A percentile compares a stretch with the other conserved stretches of the same genome.
phyloP scores from a whole-genome alignment of 306 rosid genomes.

The Astragalus membranaceus region DNA sequence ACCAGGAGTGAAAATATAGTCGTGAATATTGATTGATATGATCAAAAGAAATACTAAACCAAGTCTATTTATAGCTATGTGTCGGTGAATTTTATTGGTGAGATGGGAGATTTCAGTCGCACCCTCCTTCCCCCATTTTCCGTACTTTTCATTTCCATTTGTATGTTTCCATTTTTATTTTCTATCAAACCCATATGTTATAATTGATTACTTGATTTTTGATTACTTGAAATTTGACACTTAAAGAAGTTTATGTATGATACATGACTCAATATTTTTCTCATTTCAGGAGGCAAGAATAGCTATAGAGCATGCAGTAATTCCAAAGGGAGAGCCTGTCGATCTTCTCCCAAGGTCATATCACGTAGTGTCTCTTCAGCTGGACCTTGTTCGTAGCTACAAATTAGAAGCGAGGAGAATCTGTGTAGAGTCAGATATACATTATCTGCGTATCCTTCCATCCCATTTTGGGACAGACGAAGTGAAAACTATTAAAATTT shows the following conservation, averaged over 20 bases:
- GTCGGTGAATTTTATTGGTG: no score
- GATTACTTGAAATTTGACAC: background rate
- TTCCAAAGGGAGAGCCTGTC: slow-evolving; percentile 68
- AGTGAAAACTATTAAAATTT: slow-evolving; percentile 6
- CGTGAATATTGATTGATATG: background rate
- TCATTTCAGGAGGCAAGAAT: slow-evolving; percentile 78
- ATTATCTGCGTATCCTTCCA: slow-evolving; percentile 66
- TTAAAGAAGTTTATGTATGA: background rate
- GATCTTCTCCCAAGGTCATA: slow-evolving; percentile 79
- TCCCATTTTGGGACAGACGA: slow-evolving; percentile 24
- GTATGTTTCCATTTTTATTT: background rate
- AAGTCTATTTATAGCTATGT: no score
- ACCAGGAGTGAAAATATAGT: background rate
- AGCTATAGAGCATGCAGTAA: slow-evolving; percentile 74
- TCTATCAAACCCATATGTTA: background rate
- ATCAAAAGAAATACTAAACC: background rate
- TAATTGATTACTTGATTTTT: slow-evolving; percentile 1
- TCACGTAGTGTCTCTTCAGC: slow-evolving; percentile 53
- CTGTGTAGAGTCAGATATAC: slow-evolving; percentile 28
- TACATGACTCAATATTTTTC: background rate
- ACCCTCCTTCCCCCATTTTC: no score
- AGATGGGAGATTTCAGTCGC: no score
- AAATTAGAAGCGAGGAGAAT: slow-evolving; percentile 53
- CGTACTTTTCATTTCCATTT: no score
- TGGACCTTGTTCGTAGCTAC: slow-evolving; percentile 62